Evolutionary conservation across 148 eudicot genomes (phyloP), one percentile per base, ranked within the genome.

Genomic region (Rheum nobile): DNA sequence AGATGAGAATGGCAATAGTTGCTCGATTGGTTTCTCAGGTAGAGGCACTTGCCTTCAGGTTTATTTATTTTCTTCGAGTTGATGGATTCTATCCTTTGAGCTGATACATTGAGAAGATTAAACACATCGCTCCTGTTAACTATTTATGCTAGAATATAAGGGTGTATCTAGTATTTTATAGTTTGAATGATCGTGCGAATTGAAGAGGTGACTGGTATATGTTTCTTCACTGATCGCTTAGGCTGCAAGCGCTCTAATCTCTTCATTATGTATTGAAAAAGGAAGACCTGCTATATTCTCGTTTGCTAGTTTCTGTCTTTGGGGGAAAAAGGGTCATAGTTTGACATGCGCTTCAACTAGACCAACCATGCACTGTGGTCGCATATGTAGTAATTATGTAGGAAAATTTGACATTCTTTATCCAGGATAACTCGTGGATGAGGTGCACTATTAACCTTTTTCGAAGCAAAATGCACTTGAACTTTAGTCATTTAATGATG

Each of bases 11-110:
- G 85, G 84, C 89, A 74, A 75, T 95, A 79, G 82, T 92, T 75
- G 88, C 97, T 79, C 90, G 96, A 59, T 79, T 95, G 87, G 91
- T 88, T 78, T 89, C 92, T 77, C 94, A 93, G 97, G 99, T 91
- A 83, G 80, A 86, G 57, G 75, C 71, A 76, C 42, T 78, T 65
- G 39, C 65, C 39, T 78, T 79, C 34, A 73, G 76, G 72, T 61
- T 77, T 76, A 67, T 78, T 83, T 71, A 54, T 76, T 76, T 50
- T 38, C 44, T 37, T 80, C 57, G 37, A 22, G 7, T 63, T 63
- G 38, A 63, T 63, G 38, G 63, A 29, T 55, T 16, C 3, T 1
- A 61, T 61, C 34, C 19, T 28, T 59, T 59, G 35, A 61, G 67
- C 35, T 61, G 67, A 61, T 61, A 28, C 35, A 61, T 61, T 12